Percentiles rank a stretch among this genome's conserved stretches.
phyloP scores from a whole-genome alignment of 768 basidiomycete genomes.

The Collybia sp. region DNA sequence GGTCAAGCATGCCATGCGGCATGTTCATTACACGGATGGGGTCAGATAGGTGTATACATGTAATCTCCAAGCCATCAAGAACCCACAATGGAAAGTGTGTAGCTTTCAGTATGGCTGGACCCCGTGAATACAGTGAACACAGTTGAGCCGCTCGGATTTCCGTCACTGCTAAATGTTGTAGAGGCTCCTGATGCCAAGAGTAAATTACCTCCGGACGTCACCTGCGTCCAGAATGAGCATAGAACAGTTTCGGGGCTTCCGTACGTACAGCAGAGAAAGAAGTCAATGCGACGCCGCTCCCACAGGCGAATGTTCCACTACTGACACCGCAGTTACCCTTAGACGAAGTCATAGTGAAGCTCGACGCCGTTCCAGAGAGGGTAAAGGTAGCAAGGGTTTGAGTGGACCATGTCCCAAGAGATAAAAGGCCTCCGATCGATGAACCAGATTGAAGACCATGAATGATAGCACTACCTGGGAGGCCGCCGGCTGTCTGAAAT shows the following conservation, averaged over 20 bases:
- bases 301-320: constrained; percentile 42
- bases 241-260: no score
- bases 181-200: constrained; percentile 47
- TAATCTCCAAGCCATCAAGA: constrained; percentile 14
- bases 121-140: constrained; percentile 35
- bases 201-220: constrained; percentile 39
- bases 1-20: no score
- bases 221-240: constrained; percentile 22
- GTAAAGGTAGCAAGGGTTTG: constrained; percentile 57
- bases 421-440: constrained; percentile 46
- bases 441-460: constrained; percentile 32
- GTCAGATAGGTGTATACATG: no score
- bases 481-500: constrained; percentile 12
- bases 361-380: constrained; percentile 37
- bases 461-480: constrained; percentile 46
- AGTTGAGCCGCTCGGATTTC: constrained; percentile 44
- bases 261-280: constrained; percentile 47
- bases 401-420: constrained; percentile 54
- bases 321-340: constrained; percentile 55
- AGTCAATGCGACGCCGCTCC: constrained; percentile 41
- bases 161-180: constrained; percentile 45
- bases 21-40: no score
- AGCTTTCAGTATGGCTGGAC: constrained; percentile 24
- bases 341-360: constrained; percentile 55
- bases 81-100: constrained; percentile 33